Evolutionary conservation across 2,329 filamentous ascomycete species (phyloP).

Genomic region (Ascochyta fabae): DNA sequence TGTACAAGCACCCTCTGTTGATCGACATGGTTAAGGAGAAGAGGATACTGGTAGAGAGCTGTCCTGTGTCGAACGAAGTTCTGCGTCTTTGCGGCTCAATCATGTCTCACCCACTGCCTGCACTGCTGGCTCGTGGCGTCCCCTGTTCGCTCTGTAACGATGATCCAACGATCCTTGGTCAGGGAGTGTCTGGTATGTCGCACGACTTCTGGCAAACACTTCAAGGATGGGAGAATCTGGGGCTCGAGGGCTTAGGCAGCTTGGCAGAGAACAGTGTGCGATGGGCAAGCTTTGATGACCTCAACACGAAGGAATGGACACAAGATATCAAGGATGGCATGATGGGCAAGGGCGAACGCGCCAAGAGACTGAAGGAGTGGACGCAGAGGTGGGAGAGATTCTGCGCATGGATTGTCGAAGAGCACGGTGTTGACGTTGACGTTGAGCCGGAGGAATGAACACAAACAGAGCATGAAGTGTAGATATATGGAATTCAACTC

Average conservation of each 20-base stretch:
- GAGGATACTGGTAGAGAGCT: conserved; percentile 86
- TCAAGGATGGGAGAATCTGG: conserved; percentile 90
- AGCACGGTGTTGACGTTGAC: conserved; percentile 66
- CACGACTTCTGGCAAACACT: conserved; percentile 95
- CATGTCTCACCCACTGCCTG: conserved; percentile 79
- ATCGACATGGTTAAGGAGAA: conserved; percentile 89
- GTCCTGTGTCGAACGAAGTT: conserved; percentile 89
- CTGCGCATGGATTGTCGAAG: conserved; percentile 85
- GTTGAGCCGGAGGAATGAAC: conserved; percentile 51
- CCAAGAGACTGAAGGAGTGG: conserved; percentile 78
- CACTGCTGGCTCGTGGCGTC: conserved; percentile 83
- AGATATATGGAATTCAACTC: conserved; percentile 17
- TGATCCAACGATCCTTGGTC: conserved; percentile 86
- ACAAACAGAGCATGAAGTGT: background rate
- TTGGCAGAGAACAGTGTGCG: conserved; percentile 91
- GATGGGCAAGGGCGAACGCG: conserved; percentile 73
- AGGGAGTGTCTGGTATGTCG: conserved; percentile 80
- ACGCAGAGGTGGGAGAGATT: conserved; percentile 84
- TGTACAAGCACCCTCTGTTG: conserved; percentile 90
- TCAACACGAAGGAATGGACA: conserved; percentile 72
- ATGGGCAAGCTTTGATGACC: conserved; percentile 89
- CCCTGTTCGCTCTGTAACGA: conserved; percentile 87
- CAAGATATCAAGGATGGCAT: conserved; percentile 76
- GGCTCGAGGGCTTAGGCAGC: conserved; percentile 81
- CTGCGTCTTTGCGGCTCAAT: conserved; percentile 79